Base-by-base conservation (phyloP, 116 monocot genomes). In the Posidonia oceanica region DNA sequence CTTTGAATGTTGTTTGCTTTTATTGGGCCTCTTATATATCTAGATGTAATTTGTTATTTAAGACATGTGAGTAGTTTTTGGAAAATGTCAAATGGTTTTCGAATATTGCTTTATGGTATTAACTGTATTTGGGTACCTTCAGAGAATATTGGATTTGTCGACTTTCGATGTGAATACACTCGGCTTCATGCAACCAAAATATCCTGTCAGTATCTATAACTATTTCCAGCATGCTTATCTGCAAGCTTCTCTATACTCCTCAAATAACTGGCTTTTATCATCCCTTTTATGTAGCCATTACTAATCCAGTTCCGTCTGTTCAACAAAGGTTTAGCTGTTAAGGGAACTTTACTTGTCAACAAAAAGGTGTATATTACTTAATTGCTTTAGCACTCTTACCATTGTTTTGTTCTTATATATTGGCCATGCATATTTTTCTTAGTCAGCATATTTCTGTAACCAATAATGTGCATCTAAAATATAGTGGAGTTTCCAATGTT, bases 291-390 rank as follows among this genome's bases (percentile, higher is more conserved):
- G 70, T 57, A 91, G 91, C 91, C 91, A 69, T 73, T 91, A 14
- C 81, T 91, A 55, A 77, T 85, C 21, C 91, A 91, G 69, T 63
- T 72, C 71, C 87, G 91, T 5, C 64, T 91, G 76, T 91, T 91
- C 75, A 54, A 85, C 64, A 80, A 91, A 70, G 91, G 91, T 29
- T 66, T 3, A 75, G 84, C 82, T 77, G 84, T 79, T 2, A 91
- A 91, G 59, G 91, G 88, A 75, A 91, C 91, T 61, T 77, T 87
- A 70, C 79, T 91, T 5, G 44, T 83, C 0, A 67, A 87, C 54
- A 84, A 77, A 71, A 71, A 29, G 87, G 91, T 91, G 81, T 56
- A 53, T 17, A 54, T 54, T 54, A 29, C 29, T 29, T 29, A 29
- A 8, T 58, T 58, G 21, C 58, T 58, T 21, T 58, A n/a, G 58